phyloP scores from a whole-genome alignment of 371 early-diverging fungal species.

The Zychaea mexicana region DNA sequence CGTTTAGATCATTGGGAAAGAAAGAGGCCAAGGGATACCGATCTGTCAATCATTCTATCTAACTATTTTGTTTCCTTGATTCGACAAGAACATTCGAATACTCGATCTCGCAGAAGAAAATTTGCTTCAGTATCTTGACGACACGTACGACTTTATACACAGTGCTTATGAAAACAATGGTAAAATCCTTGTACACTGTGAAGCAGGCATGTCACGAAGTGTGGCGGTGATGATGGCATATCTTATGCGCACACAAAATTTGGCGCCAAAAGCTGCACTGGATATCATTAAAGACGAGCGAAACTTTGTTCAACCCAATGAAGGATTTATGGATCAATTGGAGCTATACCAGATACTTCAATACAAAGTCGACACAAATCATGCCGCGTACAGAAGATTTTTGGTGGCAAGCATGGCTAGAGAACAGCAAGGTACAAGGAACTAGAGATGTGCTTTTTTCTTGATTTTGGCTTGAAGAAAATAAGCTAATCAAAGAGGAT shows the following conservation, averaged over 20 bases:
- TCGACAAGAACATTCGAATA: slow-evolving; percentile 53
- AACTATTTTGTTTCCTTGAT: too few relatives aligned
- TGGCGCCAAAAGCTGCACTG: slow-evolving; percentile 56
- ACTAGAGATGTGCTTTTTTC: neutral
- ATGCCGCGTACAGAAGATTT: slow-evolving; percentile 73
- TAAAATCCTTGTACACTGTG: slow-evolving; percentile 73
- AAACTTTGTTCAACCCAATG: slow-evolving; percentile 46
- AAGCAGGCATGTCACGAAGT: slow-evolving; percentile 42
- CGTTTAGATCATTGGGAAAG: neutral
- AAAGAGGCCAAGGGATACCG: neutral
- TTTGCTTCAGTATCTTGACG: slow-evolving; percentile 72
- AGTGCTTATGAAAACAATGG: slow-evolving; percentile 49
- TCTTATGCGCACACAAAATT: slow-evolving; percentile 60
- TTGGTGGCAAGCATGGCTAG: slow-evolving; percentile 59
- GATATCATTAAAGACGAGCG: slow-evolving; percentile 47
- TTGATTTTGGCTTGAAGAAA: too few relatives aligned
- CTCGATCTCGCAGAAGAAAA: slow-evolving; percentile 70
- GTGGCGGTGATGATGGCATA: slow-evolving; percentile 56
- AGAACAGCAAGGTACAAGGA: slow-evolving; percentile 52
- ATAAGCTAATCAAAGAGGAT: too few relatives aligned
- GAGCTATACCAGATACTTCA: slow-evolving; percentile 47
- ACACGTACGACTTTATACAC: slow-evolving; percentile 62
- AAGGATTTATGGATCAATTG: slow-evolving; percentile 45
- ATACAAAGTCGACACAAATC: slow-evolving; percentile 58
- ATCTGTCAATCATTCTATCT: slow-evolving; percentile 12